Percentiles rank a stretch among this genome's conserved stretches.
These are phyloP conservation scores for Agrostemma githago DNA, from an alignment of 148 eudicot species.

Conservation along the genomic window DNA sequence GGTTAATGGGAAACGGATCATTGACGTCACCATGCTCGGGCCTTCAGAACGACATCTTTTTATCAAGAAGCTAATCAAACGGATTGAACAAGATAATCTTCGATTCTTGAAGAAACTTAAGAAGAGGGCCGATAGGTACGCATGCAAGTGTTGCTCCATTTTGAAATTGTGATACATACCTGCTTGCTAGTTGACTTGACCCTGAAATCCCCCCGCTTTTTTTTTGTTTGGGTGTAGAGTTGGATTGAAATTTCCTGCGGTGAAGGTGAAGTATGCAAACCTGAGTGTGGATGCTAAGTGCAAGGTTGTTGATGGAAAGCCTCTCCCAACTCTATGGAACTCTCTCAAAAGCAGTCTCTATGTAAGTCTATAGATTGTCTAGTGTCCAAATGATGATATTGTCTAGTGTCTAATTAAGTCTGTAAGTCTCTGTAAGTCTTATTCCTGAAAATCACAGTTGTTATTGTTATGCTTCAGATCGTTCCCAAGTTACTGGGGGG, in stretches of 20 bases:
- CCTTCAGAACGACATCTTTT: constrained; percentile 56
- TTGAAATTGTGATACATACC: neutral
- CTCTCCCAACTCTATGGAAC: constrained; percentile 90
- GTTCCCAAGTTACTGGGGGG: constrained; percentile 41
- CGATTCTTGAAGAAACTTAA: constrained; percentile 61
- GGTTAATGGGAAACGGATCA: constrained; percentile 41
- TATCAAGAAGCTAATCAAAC: constrained; percentile 70
- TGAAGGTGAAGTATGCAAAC: constrained; percentile 67
- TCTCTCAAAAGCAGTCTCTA: constrained; percentile 51
- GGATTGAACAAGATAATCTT: constrained; percentile 79
- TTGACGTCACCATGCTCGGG: constrained; percentile 63
- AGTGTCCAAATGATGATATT: neutral
- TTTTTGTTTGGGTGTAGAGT: constrained; percentile 41
- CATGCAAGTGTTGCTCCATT: constrained; percentile 36
- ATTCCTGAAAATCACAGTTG: neutral
- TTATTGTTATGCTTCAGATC: constrained; percentile 29
- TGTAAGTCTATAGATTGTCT: constrained; percentile 34
- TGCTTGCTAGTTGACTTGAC: neutral
- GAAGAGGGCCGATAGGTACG: constrained; percentile 56
- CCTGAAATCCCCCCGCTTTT: neutral
- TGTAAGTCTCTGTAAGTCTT: neutral
- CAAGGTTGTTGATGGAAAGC: constrained; percentile 75
- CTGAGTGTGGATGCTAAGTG: constrained; percentile 63
- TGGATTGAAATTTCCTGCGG: constrained; percentile 63
- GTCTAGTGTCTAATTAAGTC: too few species aligned